Conservation (phyloP, 176 grass and related monocot species). For the Lolium perenne region DNA sequence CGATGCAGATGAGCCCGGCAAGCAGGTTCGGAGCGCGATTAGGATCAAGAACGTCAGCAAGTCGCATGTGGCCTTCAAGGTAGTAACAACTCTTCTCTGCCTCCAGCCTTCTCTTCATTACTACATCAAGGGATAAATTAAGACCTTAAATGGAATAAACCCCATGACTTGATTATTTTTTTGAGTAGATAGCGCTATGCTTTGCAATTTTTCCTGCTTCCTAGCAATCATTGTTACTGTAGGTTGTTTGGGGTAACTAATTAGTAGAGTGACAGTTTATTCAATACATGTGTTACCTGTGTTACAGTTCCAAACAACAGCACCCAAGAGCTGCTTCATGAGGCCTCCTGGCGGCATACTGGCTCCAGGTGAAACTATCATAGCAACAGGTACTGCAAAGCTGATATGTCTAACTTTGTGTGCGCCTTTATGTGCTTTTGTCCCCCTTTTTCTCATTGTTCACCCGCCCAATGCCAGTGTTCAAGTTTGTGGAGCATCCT, state of each 20-base stretch:
- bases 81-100: conserved; percentile 31
- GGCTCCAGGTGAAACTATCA: conserved; percentile 89
- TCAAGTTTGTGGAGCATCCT: conserved; percentile 98
- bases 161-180: not conserved
- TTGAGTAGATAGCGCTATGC: not conserved
- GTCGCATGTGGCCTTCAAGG: conserved; percentile 97
- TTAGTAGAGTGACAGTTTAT: not conserved
- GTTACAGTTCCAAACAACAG: conserved; percentile 96
- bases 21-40: conserved; percentile 88
- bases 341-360: conserved; percentile 88
- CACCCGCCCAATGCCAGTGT: conserved; percentile 56
- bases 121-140: not conserved
- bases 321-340: conserved; percentile 99
- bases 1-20: conserved; percentile 82
- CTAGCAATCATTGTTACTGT: not conserved
- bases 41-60: conserved; percentile 99
- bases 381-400: conserved; percentile 79
- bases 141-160: not conserved
- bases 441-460: conserved; percentile 15
- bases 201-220: not conserved
- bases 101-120: not conserved
- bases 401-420: not conserved
- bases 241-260: not conserved
- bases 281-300: not conserved
- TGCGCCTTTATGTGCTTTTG: conserved; percentile 17